Evolutionary conservation across 2,329 filamentous ascomycete genomes (phyloP), one percentile per base, ranked within the genome.

Genomic region (Grosmannia penicillata): DNA sequence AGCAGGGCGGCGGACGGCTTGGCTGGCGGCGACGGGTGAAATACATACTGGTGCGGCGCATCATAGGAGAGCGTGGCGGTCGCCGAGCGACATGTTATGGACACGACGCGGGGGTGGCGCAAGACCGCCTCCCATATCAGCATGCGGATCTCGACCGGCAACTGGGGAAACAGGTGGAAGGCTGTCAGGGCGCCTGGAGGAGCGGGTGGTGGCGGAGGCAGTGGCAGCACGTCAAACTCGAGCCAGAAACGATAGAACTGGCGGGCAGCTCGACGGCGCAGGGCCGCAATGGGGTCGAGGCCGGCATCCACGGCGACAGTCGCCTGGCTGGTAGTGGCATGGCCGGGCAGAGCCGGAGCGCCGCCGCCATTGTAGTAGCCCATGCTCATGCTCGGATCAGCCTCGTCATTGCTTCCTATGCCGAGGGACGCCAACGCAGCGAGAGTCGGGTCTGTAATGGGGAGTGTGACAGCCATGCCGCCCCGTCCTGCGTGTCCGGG

Each of bases 131-230:
- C 54, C 66, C 65, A 70, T 44, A 70, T 56, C 49, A 59, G 58
- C 38, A 67, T 53, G 34, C 66, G 64, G 38, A 70, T 56, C 51
- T 70, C 66, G 21, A 58, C 39, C 2, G 66, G 66, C 31, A 22
- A 52, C 43, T 49, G 68, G 4, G 51, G 42, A 48, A 69, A 69
- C 33, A 41, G 49, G 15, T 47, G 50, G 47, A 58, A 61, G 31
- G 50, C 34, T 14, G 8, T 29, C 28, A 2, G 26, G 7, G 26
- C 29, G 42, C 45, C 45, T 38, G 15, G 10, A 38, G 14, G 44
- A 30, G 14, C 30, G 6, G 17, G 22, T 23, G 3, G 5, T 18
- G 23, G 22, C 17, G 13, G 8, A 8, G 17, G 10, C 24, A 21
- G 43, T 26, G 13, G 21, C 17, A 44, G 18, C 19, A 56, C 49